Evolutionary conservation across 1,284 basidiomycete genomes (phyloP).

Genomic region (Cutaneotrichosporon cutaneum): DNA sequence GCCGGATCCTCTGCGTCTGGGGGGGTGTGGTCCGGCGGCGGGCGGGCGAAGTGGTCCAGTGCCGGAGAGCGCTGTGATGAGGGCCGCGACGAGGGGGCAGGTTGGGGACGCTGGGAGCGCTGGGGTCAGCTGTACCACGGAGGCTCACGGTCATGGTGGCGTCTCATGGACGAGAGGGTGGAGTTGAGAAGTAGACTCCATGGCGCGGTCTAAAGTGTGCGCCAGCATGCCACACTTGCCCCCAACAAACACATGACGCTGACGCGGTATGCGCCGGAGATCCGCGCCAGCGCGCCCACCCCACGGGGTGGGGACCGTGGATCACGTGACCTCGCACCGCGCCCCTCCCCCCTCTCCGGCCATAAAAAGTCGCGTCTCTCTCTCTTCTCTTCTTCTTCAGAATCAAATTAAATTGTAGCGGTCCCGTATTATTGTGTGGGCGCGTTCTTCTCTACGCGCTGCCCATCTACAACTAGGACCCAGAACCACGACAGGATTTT

Average conservation of each 20-base stretch:
- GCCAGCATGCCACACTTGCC: neutral
- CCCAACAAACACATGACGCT: neutral
- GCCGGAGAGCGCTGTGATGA: too few species aligned
- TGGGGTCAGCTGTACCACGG: too few species aligned
- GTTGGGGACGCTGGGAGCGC: too few species aligned
- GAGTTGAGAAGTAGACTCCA: too few species aligned
- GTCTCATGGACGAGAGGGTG: too few species aligned
- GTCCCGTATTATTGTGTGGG: constrained; percentile 26
- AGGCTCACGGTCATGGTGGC: too few species aligned
- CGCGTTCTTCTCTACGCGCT: constrained; percentile 20
- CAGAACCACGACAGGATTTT: constrained; percentile 28
- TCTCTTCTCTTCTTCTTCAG: constrained; percentile 7
- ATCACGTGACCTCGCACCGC: neutral
- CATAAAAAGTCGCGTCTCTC: neutral
- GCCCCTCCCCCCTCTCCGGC: neutral
- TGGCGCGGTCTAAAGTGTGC: neutral
- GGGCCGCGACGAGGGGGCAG: too few species aligned
- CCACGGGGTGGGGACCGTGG: neutral
- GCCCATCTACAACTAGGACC: constrained; percentile 24
- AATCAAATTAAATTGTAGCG: constrained; percentile 17
- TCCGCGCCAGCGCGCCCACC: too few species aligned
- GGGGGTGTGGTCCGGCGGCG: neutral
- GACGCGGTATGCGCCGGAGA: neutral
- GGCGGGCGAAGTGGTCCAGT: neutral
- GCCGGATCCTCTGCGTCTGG: neutral